Percentiles rank a stretch among this genome's conserved stretches.
These are phyloP conservation scores for Polyrhizophydium stewartii DNA, from an alignment of 371 early-diverging fungal genomes.

Conservation along the genomic window DNA sequence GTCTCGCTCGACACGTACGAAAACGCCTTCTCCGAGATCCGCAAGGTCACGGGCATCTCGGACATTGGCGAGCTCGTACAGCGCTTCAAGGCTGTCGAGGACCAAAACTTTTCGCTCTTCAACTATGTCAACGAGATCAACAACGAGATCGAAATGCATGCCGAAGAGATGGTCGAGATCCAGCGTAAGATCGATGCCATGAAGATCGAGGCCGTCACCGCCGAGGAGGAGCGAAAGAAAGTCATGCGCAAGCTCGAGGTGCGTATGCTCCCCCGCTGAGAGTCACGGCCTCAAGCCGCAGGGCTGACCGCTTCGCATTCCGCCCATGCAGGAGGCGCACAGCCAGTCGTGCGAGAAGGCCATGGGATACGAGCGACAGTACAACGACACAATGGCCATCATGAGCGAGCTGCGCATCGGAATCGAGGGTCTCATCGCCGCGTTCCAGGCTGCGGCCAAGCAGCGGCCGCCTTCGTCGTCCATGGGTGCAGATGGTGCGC, in stretches of 20 bases:
- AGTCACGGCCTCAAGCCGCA: not conserved
- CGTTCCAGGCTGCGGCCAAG: slow-evolving; percentile 23
- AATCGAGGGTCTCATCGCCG: slow-evolving; percentile 25
- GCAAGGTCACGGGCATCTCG: slow-evolving; percentile 41
- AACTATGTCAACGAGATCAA: slow-evolving; percentile 57
- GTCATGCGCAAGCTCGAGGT: slow-evolving; percentile 35
- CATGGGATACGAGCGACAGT: slow-evolving; percentile 29
- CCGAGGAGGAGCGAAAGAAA: slow-evolving; percentile 33
- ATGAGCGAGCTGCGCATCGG: slow-evolving; percentile 29
- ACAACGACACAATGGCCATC: slow-evolving; percentile 27
- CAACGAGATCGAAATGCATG: slow-evolving; percentile 49
- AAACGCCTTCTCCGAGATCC: slow-evolving; percentile 41
- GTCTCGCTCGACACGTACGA: slow-evolving; percentile 46
- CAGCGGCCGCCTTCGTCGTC: slow-evolving; percentile 1
- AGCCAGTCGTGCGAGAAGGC: slow-evolving; percentile 11
- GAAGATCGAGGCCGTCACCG: slow-evolving; percentile 30
- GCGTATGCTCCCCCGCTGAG: not conserved
- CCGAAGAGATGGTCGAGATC: slow-evolving; percentile 44
- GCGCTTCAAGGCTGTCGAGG: slow-evolving; percentile 51
- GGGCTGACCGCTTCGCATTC: no score
- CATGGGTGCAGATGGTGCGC: no score
- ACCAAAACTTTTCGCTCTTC: slow-evolving; percentile 57
- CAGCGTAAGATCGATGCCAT: slow-evolving; percentile 33
- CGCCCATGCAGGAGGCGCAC: not conserved
- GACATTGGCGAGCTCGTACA: slow-evolving; percentile 47